Base-by-base conservation (phyloP, 2,329 filamentous ascomycete genomes). In the Trichophyton schoenleinii region DNA sequence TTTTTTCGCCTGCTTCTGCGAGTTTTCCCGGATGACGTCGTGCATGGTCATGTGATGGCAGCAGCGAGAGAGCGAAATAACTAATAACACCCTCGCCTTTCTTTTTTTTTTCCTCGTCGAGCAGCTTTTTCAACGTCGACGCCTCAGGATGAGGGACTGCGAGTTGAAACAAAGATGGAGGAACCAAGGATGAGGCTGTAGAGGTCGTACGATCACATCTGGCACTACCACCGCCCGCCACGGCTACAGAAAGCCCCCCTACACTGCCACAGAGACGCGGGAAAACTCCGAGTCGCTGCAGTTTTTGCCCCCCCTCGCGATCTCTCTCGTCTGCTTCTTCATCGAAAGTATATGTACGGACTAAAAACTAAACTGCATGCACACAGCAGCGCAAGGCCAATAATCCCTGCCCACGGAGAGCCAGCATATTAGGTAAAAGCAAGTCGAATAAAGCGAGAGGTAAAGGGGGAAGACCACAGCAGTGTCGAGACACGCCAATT, bases 351-450 rank as follows among this genome's bases (percentile, higher is more conserved):
- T 55, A 55, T 55, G 34, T n/a, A n/a, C 3, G 7, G 11, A 38
- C 13, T 55, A 38, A 38, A 38, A 38, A 4, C 34, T 9, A 38
- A 38, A 38, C 28, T 55, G 52, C 52, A 55, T 55, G 52, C 41
- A 44, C 15, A 3, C 15, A n/a, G 41, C 52, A 55, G 52, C 49
- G 46, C 48, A n/a, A 22, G 28, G 48, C 48, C 34, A 38, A 38
- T 31, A 36, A 55, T 55, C 52, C 52, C 15, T 18, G 31, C 52
- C 15, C 52, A 36, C 22, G 13, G 28, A 7, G 25, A 31, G 9
- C 48, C 48, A 38, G 34, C 34, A 38, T 38, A 55, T 55, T 55
- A 55, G 52, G 31, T 55, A 55, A 55, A 55, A 55, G 52, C 52
- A 55, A 55, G 52, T 31, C 28, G 52, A 44, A 36, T 20, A 55